Evolutionary conservation across 306 rosid species (phyloP), one percentile per base, ranked within the genome.

Genomic region (Cucurbita ficifolia): DNA sequence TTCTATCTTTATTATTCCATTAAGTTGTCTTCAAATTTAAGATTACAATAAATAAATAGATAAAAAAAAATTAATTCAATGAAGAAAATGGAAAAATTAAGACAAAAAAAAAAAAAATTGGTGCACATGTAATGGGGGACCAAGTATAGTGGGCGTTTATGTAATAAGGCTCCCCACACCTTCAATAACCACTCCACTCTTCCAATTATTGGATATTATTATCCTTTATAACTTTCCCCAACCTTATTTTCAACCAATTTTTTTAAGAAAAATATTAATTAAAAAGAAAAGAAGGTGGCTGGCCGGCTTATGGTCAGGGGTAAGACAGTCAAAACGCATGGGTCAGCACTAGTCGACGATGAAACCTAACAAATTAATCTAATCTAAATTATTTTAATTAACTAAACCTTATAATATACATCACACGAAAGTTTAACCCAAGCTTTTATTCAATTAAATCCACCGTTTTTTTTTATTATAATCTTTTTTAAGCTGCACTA

Each of bases 101-200:
- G 43, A 36, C 68, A 29, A 29, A 29, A 29, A 29, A 29, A 13
- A n/a, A 63, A 56, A 63, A 63, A 4, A 63, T 10, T 18, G 22
- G 33, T 9, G 70, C 50, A 63, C 70, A 39, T 63, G 70, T 38
- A n/a, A 8, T 39, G 51, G 70, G 70, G 70, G 70, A 63, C 70
- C 17, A 63, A 18, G 35, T n/a, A 17, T 63, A 10, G 13, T 39
- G 70, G 35, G 8, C 8, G 19, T 63, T 63, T 63, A 63, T 61
- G 46, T 5, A 63, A 63, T 63, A 63, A 63, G 70, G 33, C 33
- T 29, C 42, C 42, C 70, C 70, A 50, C 35, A 63, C 70, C 70
- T 39, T 38, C 40, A 63, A 63, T 63, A 63, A 63, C 49, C 9
- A 63, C 51, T 63, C 35, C 70, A 38, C 69, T 13, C 65, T 63